These are phyloP conservation scores for Tulasnella sp. DNA, from an alignment of 768 basidiomycete genomes.

Conservation along the genomic window DNA sequence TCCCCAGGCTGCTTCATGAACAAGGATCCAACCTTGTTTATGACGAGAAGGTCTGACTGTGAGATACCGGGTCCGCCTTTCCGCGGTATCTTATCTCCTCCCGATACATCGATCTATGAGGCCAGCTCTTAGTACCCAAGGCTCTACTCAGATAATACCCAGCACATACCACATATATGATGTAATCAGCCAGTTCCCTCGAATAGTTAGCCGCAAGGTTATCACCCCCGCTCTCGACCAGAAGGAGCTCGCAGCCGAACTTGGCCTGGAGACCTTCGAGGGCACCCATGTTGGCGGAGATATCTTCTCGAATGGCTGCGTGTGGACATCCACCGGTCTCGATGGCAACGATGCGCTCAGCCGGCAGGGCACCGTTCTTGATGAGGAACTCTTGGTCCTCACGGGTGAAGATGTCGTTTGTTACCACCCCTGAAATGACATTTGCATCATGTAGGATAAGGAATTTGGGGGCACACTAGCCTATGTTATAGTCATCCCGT, in stretches of 20 bases:
- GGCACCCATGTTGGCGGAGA: slow-evolving; percentile 93
- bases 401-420: slow-evolving; percentile 98
- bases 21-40: slow-evolving; percentile 66
- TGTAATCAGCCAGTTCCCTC: slow-evolving; percentile 92
- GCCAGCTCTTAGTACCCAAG: too few species aligned
- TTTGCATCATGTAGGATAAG: too few species aligned
- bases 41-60: slow-evolving; percentile 84
- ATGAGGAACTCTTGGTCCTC: slow-evolving; percentile 98
- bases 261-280: slow-evolving; percentile 89
- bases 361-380: slow-evolving; percentile 75
- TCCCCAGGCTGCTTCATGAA: background rate
- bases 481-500: slow-evolving; percentile 81
- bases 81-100: slow-evolving; percentile 95
- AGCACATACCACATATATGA: slow-evolving; percentile 69
- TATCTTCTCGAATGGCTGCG: slow-evolving; percentile 96
- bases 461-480: slow-evolving; percentile 33
- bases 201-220: slow-evolving; percentile 90
- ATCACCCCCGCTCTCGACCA: slow-evolving; percentile 95
- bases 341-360: slow-evolving; percentile 82
- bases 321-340: slow-evolving; percentile 98
- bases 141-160: too few species aligned
- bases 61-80: slow-evolving; percentile 96
- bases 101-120: slow-evolving; percentile 38
- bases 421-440: slow-evolving; percentile 67
- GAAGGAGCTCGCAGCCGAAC: slow-evolving; percentile 78